These are phyloP conservation scores for Entomortierella lignicola DNA, from an alignment of 192 early-diverging fungal genomes.

Conservation along the genomic window DNA sequence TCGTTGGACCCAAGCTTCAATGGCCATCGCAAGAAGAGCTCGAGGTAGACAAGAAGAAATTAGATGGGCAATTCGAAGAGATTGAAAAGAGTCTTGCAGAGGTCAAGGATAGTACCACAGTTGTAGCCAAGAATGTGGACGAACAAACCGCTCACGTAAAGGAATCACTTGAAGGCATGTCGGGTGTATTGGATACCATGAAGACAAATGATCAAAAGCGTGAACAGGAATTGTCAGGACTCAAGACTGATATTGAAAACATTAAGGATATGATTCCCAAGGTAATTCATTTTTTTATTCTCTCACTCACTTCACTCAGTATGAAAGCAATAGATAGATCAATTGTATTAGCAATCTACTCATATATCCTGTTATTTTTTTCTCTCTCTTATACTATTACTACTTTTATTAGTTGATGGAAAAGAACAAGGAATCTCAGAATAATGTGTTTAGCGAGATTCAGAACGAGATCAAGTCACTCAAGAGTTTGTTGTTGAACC, in stretches of 20 bases:
- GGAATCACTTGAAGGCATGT: slow-evolving; percentile 73
- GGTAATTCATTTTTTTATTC: too few species aligned
- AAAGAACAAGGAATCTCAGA: slow-evolving; percentile 77
- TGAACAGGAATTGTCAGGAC: slow-evolving; percentile 74
- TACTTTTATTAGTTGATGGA: slow-evolving; percentile 72
- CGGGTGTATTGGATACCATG: slow-evolving; percentile 69
- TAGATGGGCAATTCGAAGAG: slow-evolving; percentile 73
- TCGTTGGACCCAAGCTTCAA: slow-evolving; percentile 69
- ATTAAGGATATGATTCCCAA: slow-evolving; percentile 81
- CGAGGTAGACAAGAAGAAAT: slow-evolving; percentile 73
- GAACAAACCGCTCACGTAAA: slow-evolving; percentile 80
- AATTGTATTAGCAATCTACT: too few species aligned
- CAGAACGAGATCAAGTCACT: slow-evolving; percentile 96
- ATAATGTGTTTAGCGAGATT: slow-evolving; percentile 76
- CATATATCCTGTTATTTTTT: neutral
- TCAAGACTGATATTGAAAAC: slow-evolving; percentile 81
- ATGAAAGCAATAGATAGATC: too few species aligned
- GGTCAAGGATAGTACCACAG: slow-evolving; percentile 47
- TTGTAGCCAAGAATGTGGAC: slow-evolving; percentile 66
- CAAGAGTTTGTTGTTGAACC: slow-evolving; percentile 89
- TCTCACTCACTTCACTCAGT: too few species aligned
- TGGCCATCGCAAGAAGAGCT: slow-evolving; percentile 75
- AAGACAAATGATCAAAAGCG: slow-evolving; percentile 72
- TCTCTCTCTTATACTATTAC: too few species aligned
- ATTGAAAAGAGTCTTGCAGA: slow-evolving; percentile 55